Conservation (phyloP, 2,329 filamentous ascomycete genomes). For the Aaosphaeria arxii region DNA sequence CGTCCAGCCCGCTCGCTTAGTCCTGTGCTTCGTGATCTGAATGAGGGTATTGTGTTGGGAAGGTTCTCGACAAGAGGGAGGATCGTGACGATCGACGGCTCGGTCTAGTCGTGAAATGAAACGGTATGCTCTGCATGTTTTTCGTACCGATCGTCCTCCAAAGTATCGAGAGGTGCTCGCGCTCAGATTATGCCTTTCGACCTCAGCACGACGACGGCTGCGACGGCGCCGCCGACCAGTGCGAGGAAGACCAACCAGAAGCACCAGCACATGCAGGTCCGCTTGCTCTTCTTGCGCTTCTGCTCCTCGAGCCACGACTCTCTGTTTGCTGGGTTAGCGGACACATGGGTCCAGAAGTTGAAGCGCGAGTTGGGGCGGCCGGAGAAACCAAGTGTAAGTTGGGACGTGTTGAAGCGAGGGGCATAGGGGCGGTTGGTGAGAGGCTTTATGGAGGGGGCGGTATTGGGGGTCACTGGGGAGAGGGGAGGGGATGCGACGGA, state of each 20-base stretch:
- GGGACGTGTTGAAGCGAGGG: slow-evolving; percentile 15
- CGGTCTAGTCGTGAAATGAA: no score
- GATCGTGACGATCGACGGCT: no score
- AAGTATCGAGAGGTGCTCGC: no score
- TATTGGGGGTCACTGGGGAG: not conserved
- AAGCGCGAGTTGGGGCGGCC: slow-evolving; percentile 24
- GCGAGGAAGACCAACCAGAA: slow-evolving; percentile 48
- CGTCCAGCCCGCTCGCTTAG: not conserved
- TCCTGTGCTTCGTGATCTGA: no score
- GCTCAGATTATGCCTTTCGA: slow-evolving; percentile 18
- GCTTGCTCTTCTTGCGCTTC: slow-evolving; percentile 45
- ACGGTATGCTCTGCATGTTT: no score
- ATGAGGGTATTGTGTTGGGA: no score
- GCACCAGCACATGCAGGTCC: slow-evolving; percentile 47
- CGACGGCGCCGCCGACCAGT: slow-evolving; percentile 44
- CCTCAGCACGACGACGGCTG: slow-evolving; percentile 45
- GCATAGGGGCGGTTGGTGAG: not conserved
- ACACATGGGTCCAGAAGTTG: slow-evolving; percentile 31
- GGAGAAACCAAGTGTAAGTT: slow-evolving; percentile 15
- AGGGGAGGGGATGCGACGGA: slow-evolving; percentile 11
- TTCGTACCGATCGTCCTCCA: no score
- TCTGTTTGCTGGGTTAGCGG: slow-evolving; percentile 36
- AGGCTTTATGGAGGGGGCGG: not conserved
- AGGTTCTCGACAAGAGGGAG: no score
- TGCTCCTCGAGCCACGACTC: slow-evolving; percentile 54